phyloP scores from a whole-genome alignment of 1,139 yeast species.

The Yamadazyma sp. region DNA sequence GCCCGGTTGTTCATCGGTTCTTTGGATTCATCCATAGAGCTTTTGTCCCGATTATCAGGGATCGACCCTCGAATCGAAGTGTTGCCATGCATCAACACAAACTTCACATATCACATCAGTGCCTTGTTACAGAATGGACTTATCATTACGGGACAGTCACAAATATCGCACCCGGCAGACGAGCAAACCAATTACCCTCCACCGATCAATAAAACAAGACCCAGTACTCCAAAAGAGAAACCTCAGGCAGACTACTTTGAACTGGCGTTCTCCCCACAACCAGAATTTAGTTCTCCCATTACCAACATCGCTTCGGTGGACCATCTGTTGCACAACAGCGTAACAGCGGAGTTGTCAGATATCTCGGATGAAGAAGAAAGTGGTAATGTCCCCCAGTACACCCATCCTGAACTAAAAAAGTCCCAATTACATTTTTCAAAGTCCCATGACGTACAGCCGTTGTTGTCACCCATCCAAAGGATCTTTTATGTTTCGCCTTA shows the following conservation, averaged over 20 bases:
- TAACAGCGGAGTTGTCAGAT: conserved; percentile 19
- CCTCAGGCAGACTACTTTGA: conserved; percentile 7
- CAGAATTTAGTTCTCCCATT: conserved; percentile 8
- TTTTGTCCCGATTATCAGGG: conserved; percentile 65
- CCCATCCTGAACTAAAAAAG: conserved; percentile 73
- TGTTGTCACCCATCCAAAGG: conserved; percentile 73
- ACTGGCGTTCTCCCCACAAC: not conserved
- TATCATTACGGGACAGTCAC: conserved; percentile 89
- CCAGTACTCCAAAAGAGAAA: conserved; percentile 32
- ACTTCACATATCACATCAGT: conserved; percentile 82
- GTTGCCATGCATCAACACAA: conserved; percentile 81
- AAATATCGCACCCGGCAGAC: conserved; percentile 79
- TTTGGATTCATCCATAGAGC: conserved; percentile 78
- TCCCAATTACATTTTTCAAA: conserved; percentile 77
- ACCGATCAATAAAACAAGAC: conserved; percentile 38
- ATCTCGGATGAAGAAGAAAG: conserved; percentile 39
- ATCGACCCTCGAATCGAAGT: conserved; percentile 59
- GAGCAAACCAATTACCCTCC: conserved; percentile 22
- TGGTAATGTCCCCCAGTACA: conserved; percentile 71
- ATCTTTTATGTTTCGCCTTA: conserved; percentile 83
- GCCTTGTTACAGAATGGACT: conserved; percentile 71
- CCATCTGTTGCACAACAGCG: conserved; percentile 11
- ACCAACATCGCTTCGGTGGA: conserved; percentile 14
- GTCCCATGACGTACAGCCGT: conserved; percentile 51
- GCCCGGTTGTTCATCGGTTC: conserved; percentile 81